Conservation (phyloP, 495 filamentous ascomycete genomes). For the Gamarada debralockiae region DNA sequence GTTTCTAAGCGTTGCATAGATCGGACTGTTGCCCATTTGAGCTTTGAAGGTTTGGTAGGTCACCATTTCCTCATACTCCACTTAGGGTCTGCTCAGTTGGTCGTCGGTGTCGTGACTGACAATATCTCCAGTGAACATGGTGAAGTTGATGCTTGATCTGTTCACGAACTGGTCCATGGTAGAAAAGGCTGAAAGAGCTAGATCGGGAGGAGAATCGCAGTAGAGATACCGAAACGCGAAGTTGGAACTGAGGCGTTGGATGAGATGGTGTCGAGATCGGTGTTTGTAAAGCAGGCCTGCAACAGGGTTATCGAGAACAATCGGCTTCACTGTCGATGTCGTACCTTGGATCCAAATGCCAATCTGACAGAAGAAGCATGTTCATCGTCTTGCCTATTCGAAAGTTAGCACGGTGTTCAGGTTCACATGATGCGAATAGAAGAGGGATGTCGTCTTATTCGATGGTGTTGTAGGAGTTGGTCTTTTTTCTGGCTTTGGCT, state of each 20-base stretch:
- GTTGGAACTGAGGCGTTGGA: constrained; percentile 21
- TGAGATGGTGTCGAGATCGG: not conserved
- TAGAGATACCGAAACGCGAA: constrained; percentile 26
- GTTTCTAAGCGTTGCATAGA: constrained; percentile 39
- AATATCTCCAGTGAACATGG: constrained; percentile 49
- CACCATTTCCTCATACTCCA: constrained; percentile 42
- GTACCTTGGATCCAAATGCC: constrained; percentile 48
- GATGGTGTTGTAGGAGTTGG: not conserved
- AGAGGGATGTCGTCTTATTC: not conserved
- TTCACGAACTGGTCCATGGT: constrained; percentile 4
- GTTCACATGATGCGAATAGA: not conserved
- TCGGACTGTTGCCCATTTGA: constrained; percentile 39
- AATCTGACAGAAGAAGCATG: constrained; percentile 47
- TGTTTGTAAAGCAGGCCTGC: constrained; percentile 23
- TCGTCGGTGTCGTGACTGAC: constrained; percentile 41
- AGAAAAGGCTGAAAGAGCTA: constrained; percentile 27
- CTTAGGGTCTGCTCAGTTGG: constrained; percentile 39
- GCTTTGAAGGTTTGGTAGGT: constrained; percentile 42
- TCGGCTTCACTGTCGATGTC: constrained; percentile 42
- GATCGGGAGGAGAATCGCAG: constrained; percentile 49
- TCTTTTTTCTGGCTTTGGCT: not conserved
- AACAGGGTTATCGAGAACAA: constrained; percentile 41
- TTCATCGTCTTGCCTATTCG: constrained; percentile 22
- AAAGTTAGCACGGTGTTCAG: too few species aligned
- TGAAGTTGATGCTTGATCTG: constrained; percentile 32